Evolutionary conservation across 345 rosid genomes (phyloP).

Genomic region (Lumnitzera littorea): DNA sequence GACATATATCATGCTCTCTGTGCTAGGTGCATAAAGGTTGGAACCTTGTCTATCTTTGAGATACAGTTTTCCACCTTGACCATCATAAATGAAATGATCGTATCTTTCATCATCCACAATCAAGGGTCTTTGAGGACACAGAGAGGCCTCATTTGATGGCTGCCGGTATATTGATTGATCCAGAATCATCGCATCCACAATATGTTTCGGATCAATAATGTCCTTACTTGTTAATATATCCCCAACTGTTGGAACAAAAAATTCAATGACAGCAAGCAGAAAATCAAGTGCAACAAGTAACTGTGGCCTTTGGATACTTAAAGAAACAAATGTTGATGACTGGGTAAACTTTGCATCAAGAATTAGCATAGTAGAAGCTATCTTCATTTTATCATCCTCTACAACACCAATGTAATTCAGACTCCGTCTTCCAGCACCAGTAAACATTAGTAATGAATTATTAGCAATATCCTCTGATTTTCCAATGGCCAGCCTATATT

Average conservation of each 20-base stretch:
- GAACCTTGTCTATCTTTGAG: constrained; percentile 65
- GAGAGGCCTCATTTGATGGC: constrained; percentile 47
- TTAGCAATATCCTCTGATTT: constrained; percentile 45
- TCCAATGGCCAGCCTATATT: constrained; percentile 77
- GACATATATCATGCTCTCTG: constrained; percentile 66
- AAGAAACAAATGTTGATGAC: constrained; percentile 47
- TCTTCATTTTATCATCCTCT: constrained; percentile 29
- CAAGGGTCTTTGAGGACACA: constrained; percentile 78
- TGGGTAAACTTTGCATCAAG: constrained; percentile 80
- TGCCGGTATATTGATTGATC: constrained; percentile 59
- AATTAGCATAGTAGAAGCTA: constrained; percentile 83
- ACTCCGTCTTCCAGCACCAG: constrained; percentile 20
- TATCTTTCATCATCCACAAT: constrained; percentile 77
- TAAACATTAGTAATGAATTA: constrained; percentile 20
- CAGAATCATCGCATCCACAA: constrained; percentile 54
- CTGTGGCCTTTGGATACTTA: constrained; percentile 86
- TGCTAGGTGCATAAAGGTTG: constrained; percentile 55
- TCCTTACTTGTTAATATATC: constrained; percentile 63
- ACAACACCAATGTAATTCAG: constrained; percentile 24
- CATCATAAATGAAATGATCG: constrained; percentile 76
- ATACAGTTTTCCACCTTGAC: constrained; percentile 69
- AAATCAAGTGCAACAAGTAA: constrained; percentile 95
- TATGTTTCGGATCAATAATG: constrained; percentile 35
- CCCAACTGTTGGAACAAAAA: constrained; percentile 81
- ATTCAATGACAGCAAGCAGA: constrained; percentile 82